phyloP scores from a whole-genome alignment of 208 protist species.

The Trypanosomatidae sp. region DNA sequence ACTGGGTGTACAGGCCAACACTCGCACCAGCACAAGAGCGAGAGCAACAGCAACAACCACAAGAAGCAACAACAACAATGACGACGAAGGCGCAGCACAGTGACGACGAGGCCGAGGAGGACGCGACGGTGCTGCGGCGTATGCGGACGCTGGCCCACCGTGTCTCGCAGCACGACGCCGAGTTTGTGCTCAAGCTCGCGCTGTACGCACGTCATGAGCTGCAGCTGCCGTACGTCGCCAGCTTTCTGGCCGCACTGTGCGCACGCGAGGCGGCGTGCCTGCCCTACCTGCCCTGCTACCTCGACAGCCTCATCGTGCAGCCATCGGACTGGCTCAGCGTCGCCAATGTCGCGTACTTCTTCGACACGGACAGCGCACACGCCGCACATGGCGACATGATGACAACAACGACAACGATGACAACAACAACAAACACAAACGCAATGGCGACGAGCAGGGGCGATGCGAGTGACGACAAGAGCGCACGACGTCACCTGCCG shows the following conservation, averaged over 20 bases:
- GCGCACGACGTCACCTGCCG: neutral
- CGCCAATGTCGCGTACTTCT: slow-evolving; percentile 66
- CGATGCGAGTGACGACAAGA: neutral
- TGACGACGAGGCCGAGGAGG: neutral
- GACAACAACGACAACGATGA: slow-evolving; percentile 2
- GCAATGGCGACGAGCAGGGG: neutral
- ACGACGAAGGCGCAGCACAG: neutral
- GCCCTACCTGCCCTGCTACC: slow-evolving; percentile 80
- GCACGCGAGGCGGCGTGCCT: slow-evolving; percentile 54
- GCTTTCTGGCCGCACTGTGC: slow-evolving; percentile 82
- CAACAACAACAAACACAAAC: neutral
- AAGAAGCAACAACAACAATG: neutral
- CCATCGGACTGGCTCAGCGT: slow-evolving; percentile 92
- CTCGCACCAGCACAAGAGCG: neutral
- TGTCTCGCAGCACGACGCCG: slow-evolving; percentile 48
- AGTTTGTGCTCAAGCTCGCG: slow-evolving; percentile 88
- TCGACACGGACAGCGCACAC: slow-evolving; percentile 23
- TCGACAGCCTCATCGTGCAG: slow-evolving; percentile 59
- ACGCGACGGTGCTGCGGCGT: slow-evolving; percentile 7
- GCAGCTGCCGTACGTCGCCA: slow-evolving; percentile 83
- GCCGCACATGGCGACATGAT: neutral
- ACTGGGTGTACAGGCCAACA: neutral
- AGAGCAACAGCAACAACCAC: neutral
- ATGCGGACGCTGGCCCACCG: slow-evolving; percentile 40
- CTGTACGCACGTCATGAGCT: slow-evolving; percentile 89